Base-by-base conservation (phyloP, 2,329 filamentous ascomycete species). In the Trichoderma hamatum region DNA sequence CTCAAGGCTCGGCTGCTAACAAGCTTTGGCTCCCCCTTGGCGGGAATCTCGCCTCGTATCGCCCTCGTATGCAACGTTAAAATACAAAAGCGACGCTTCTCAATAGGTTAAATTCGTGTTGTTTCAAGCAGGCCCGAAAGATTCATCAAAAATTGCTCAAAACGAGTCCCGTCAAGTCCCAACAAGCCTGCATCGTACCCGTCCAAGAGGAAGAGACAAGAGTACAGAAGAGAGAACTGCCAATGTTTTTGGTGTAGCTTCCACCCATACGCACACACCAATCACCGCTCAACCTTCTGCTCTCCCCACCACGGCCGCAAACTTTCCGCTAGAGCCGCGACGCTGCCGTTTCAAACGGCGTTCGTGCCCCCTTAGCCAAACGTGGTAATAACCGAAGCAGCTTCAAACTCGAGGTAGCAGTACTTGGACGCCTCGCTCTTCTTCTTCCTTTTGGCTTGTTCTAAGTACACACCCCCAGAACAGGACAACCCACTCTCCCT, bases 241-340 rank as follows among this genome's bases (percentile, higher is more conserved):
- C 19, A 11, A 43, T 19, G 24, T 43, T 21, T 30, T n/a, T 10
- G 21, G 21, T 28, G 55, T n/a, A 58, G 32, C 55, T 13, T 59
- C 55, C 24, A 4, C 26, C 55, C 11, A 58, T n/a, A 36, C 21
- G 34, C 30, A 39, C 55, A 19, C 32, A 39, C 30, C 56, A 26
- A 28, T 10, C 34, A 2, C 46, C 14, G n/a, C 30, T 61, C 39
- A 43, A 10, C 19, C 39, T 43, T 43, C 16, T n/a, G n/a, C n/a
- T n/a, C 39, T 43, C 61, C 32, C 49, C 61, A 64, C 61, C 49
- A 28, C 21, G 2, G 28, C 13, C 28, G 21, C 19, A 32, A 52
- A 52, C 28, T 39, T 36, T 65, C 63, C 54, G 54, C 54, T 59
- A 67, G 63, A 67, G 63, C 63, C 63, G 63, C 39, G 58, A 26